Percentiles rank a stretch among this genome's conserved stretches.
These are phyloP conservation scores for Phaeotremella fagi DNA, from an alignment of 768 basidiomycete genomes.

Conservation along the genomic window DNA sequence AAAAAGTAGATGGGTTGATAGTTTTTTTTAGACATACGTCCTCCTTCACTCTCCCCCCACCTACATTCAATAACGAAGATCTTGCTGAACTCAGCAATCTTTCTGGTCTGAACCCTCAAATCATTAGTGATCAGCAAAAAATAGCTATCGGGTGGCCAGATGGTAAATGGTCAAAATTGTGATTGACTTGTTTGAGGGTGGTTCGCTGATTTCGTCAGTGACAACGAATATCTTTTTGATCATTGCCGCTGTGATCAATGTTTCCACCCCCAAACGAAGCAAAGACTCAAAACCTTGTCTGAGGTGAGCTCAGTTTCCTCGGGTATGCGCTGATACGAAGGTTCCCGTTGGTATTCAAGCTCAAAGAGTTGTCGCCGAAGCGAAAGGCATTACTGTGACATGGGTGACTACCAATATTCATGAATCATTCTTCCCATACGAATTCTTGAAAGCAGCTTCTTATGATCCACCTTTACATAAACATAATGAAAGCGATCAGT, in stretches of 20 bases:
- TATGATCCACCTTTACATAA: slow-evolving; percentile 75
- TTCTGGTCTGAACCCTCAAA: not conserved
- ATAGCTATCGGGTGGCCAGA: slow-evolving; percentile 71
- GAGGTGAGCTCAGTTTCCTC: slow-evolving; percentile 54
- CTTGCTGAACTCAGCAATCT: not conserved
- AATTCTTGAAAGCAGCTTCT: slow-evolving; percentile 70
- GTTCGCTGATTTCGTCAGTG: slow-evolving; percentile 54
- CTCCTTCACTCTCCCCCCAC: not conserved
- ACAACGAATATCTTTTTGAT: slow-evolving; percentile 85
- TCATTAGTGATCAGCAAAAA: not conserved
- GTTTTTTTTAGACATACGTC: too few relatives aligned
- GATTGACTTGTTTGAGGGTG: slow-evolving; percentile 42
- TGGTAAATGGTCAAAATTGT: slow-evolving; percentile 72
- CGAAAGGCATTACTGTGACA: slow-evolving; percentile 64
- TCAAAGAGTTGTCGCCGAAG: slow-evolving; percentile 55
- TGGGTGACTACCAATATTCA: slow-evolving; percentile 68
- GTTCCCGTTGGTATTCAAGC: slow-evolving; percentile 73
- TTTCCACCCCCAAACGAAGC: slow-evolving; percentile 82
- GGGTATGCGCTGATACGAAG: slow-evolving; percentile 50
- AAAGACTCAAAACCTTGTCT: slow-evolving; percentile 80
- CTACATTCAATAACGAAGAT: not conserved
- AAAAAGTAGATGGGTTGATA: too few relatives aligned
- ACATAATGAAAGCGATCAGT: slow-evolving; percentile 8
- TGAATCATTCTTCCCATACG: slow-evolving; percentile 79
- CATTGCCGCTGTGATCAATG: slow-evolving; percentile 85